Percentiles rank a stretch among this genome's conserved stretches.
phyloP scores from a whole-genome alignment of 1,139 yeast genomes.

The Pichia sp. region DNA sequence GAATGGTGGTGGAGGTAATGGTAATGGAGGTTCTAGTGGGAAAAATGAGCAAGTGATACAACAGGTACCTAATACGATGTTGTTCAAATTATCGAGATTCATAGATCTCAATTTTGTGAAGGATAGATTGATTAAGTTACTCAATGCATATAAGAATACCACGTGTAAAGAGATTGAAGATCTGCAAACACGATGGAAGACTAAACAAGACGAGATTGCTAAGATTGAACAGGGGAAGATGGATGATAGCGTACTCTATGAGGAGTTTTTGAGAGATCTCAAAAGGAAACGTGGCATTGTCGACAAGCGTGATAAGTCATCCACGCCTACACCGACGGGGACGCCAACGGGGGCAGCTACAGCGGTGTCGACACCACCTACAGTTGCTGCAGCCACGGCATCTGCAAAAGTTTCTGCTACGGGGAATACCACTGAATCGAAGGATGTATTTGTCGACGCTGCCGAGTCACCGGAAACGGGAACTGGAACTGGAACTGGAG shows the following conservation, averaged over 20 bases:
- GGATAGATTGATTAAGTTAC: conserved; percentile 26
- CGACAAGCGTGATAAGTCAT: too few relatives aligned
- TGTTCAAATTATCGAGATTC: conserved; percentile 24
- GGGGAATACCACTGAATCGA: not conserved
- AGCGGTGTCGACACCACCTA: too few relatives aligned
- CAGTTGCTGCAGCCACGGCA: too few relatives aligned
- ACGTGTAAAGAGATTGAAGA: conserved; percentile 26
- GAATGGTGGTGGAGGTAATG: too few relatives aligned
- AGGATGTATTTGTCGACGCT: conserved; percentile 8
- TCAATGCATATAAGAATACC: conserved; percentile 26
- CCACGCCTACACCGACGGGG: too few relatives aligned
- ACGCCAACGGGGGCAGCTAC: too few relatives aligned
- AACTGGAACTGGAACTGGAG: too few relatives aligned
- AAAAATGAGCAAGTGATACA: conserved; percentile 23
- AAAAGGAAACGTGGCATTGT: conserved; percentile 8
- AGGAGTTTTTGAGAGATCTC: conserved; percentile 19
- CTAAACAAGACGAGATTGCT: conserved; percentile 22
- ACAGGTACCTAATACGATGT: conserved; percentile 26
- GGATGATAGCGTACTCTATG: conserved; percentile 23
- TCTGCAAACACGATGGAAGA: conserved; percentile 23
- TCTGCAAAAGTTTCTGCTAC: too few relatives aligned
- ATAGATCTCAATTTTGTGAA: conserved; percentile 26
- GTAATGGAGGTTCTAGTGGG: too few relatives aligned
- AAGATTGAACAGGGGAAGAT: conserved; percentile 26
- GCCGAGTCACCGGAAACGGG: too few relatives aligned